Evolutionary conservation across 2,329 filamentous ascomycete genomes (phyloP).

Genomic region (Colletotrichum echinochloae): DNA sequence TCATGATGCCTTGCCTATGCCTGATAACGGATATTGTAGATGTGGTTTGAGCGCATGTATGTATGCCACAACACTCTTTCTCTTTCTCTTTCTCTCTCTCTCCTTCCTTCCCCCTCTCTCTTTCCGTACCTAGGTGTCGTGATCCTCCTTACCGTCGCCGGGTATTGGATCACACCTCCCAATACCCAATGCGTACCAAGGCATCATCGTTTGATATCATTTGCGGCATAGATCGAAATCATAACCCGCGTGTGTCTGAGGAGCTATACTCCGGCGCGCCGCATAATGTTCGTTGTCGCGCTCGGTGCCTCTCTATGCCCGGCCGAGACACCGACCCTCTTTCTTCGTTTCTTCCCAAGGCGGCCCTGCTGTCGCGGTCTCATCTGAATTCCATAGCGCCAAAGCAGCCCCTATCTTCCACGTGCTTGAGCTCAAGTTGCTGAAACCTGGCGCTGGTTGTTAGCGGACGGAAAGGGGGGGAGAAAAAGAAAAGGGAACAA

Average conservation of each 20-base stretch:
- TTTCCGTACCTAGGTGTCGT: constrained; percentile 8
- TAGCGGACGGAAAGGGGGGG: constrained; percentile 6
- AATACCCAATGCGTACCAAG: constrained; percentile 33
- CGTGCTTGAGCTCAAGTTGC: constrained; percentile 90
- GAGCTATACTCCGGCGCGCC: constrained; percentile 21
- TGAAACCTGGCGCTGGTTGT: constrained; percentile 75
- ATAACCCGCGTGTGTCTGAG: constrained; percentile 12
- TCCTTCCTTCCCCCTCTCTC: constrained; percentile 5
- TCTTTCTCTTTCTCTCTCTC: background rate
- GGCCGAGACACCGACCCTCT: constrained; percentile 7
- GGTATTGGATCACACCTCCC: constrained; percentile 18
- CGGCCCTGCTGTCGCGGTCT: constrained; percentile 36
- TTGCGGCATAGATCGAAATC: constrained; percentile 2
- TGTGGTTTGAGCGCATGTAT: background rate
- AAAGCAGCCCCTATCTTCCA: constrained; percentile 85
- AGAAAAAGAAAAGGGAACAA: background rate
- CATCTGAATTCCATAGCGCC: constrained; percentile 84
- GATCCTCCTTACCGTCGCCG: background rate
- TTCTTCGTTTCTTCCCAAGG: background rate
- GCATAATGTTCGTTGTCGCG: constrained; percentile 18
- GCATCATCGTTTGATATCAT: constrained; percentile 39
- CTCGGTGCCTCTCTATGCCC: constrained; percentile 18
- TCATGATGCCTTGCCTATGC: constrained; percentile 38
- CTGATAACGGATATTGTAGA: constrained; percentile 24
- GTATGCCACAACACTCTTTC: background rate